phyloP scores from a whole-genome alignment of 441 rosid species.

The Bocquillonia castaneifolia region DNA sequence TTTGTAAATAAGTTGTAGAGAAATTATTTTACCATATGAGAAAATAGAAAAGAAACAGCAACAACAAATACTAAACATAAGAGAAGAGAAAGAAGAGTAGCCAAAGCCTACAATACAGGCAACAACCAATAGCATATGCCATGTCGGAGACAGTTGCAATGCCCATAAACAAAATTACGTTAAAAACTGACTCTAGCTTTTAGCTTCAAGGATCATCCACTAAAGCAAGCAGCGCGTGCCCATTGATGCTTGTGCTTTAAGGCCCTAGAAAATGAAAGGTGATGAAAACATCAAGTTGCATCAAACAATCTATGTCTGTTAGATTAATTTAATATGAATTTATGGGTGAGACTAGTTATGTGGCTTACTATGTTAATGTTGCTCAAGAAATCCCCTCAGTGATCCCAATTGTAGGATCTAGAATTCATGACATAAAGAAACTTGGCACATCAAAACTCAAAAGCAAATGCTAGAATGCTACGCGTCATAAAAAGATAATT shows the following conservation, averaged over 20 bases:
- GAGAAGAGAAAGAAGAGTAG: too few species aligned
- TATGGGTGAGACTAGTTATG: neutral
- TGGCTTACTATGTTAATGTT: neutral
- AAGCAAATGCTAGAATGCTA: neutral
- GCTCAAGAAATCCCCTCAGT: neutral
- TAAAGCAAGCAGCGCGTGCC: neutral
- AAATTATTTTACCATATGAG: too few species aligned
- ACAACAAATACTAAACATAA: too few species aligned
- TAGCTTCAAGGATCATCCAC: neutral
- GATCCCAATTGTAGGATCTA: neutral
- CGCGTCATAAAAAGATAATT: neutral
- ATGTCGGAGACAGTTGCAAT: neutral
- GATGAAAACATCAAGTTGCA: neutral
- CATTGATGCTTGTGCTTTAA: neutral
- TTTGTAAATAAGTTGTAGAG: too few species aligned
- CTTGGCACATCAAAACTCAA: neutral
- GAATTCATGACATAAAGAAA: neutral
- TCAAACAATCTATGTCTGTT: neutral
- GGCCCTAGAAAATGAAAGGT: neutral
- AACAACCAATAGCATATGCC: neutral
- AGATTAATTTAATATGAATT: neutral
- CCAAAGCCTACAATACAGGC: too few species aligned
- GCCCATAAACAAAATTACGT: neutral
- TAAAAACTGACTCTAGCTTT: neutral
- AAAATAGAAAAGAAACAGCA: too few species aligned